Percentiles rank a stretch among this genome's conserved stretches.
These are phyloP conservation scores for Podospora pseudoanserina DNA, from an alignment of 495 filamentous ascomycete species.

Conservation along the genomic window DNA sequence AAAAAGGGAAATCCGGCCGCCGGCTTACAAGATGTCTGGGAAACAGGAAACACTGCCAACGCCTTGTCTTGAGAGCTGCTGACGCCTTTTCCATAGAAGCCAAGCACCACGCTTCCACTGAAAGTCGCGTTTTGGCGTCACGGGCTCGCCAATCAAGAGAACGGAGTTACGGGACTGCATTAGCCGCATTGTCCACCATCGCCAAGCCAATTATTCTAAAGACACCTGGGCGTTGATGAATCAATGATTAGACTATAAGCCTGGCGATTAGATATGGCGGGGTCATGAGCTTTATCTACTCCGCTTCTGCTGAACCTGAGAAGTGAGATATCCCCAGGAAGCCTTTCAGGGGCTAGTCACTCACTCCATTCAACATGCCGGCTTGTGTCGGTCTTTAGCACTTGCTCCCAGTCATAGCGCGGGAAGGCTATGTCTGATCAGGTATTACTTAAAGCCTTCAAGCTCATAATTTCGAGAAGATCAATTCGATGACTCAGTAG, in stretches of 20 bases:
- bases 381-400: not conserved
- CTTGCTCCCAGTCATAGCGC: not conserved
- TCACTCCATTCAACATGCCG: not conserved
- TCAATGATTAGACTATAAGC: not conserved
- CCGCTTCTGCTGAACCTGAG: not conserved
- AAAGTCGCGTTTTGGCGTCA: slow-evolving; percentile 3
- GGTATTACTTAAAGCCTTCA: not conserved
- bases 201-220: not conserved
- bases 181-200: slow-evolving; percentile 3
- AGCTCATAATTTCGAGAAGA: not conserved
- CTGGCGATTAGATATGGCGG: not conserved
- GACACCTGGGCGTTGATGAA: not conserved
- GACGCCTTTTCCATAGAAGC: not conserved
- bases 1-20: not conserved
- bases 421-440: not conserved
- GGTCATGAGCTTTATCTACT: not conserved
- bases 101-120: not conserved
- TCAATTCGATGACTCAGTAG: not conserved
- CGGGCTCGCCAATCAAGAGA: slow-evolving; percentile 1
- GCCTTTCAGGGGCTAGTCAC: not conserved
- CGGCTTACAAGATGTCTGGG: not conserved
- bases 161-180: not conserved
- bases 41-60: not conserved
- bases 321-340: not conserved
- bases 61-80: not conserved